phyloP scores from a whole-genome alignment of 441 rosid genomes.

The Corymbia citriodora region DNA sequence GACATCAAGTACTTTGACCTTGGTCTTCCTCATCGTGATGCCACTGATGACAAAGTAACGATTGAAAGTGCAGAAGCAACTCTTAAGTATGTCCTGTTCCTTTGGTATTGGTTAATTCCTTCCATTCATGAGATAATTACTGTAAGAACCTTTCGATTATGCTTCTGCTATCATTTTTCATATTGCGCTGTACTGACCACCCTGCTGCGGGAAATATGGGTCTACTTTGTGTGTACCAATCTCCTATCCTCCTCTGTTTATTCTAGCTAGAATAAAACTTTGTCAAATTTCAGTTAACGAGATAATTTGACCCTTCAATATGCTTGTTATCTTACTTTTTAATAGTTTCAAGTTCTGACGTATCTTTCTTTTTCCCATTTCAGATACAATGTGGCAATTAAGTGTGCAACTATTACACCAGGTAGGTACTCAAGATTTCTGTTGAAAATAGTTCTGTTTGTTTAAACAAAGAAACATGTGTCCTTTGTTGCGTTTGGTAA shows the following conservation, averaged over 20 bases:
- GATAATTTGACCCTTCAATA: background rate
- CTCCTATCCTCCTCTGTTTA: background rate
- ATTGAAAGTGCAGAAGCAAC: slow-evolving; percentile 94
- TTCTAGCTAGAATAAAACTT: background rate
- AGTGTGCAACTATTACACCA: slow-evolving; percentile 94
- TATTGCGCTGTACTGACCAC: background rate
- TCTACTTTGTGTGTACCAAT: background rate
- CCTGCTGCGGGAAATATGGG: background rate
- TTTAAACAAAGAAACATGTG: background rate
- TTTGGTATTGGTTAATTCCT: background rate
- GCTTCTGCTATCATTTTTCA: background rate
- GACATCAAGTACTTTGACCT: slow-evolving; percentile 97
- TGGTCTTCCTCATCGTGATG: slow-evolving; percentile 88
- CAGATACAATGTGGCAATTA: slow-evolving; percentile 93
- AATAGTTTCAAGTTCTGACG: background rate
- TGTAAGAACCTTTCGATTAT: background rate
- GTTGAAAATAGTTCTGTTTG: background rate
- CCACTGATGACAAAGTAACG: slow-evolving; percentile 89
- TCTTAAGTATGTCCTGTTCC: slow-evolving; percentile 38
- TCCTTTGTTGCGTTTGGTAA: background rate
- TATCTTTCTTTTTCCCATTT: background rate
- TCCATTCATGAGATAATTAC: background rate
- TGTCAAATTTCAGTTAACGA: background rate
- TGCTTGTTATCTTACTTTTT: background rate
- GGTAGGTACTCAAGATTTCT: slow-evolving; percentile 29